Evolutionary conservation across 2,329 filamentous ascomycete genomes (phyloP), one percentile per base, ranked within the genome.

Genomic region (Mariannaea elegans): DNA sequence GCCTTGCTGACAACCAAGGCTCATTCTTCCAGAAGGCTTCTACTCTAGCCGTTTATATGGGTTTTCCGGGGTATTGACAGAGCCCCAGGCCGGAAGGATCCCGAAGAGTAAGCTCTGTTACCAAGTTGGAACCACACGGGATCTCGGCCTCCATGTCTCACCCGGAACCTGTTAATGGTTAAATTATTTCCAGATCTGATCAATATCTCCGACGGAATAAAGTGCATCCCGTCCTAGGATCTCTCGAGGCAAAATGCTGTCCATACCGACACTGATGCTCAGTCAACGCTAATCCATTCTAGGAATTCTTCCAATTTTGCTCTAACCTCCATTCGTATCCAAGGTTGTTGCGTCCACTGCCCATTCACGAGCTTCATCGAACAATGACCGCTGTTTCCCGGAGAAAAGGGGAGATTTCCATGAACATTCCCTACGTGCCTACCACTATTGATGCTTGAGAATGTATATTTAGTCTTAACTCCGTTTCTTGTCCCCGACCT

Each of bases 291-390:
- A 44, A 31, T n/a, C 46, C 53, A 14, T n/a, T 45, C 44, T 23
- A 2, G 45, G 38, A 18, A 41, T 21, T 21, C 5, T 6, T 41
- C 38, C 38, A 18, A 21, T 21, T 10, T 41, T 16, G 12, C 38
- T 34, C 57, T 61, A 52, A 61, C 57, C 47, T 55, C 41, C 23
- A 49, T 56, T 61, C 58, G 52, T 56, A 56, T 56, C 51, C 18
- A 27, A 27, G 24, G 6, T 27, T 27, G 24, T 9, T 5, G 24
- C 24, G 24, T 27, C 24, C 24, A 27, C 24, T 27, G 24, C 5
- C 6, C 24, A 6, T 27, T 9, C 9, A 27, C 24, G 9, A 27
- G 24, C 21, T 10, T 29, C 44, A 19, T 24, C 27, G 16, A 32
- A 21, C 16, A 47, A 47, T 29, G 44, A 19, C 27, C 27, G 18